These are phyloP conservation scores for Neonectria neomacrospora DNA, from an alignment of 2,329 filamentous ascomycete species.

Conservation along the genomic window DNA sequence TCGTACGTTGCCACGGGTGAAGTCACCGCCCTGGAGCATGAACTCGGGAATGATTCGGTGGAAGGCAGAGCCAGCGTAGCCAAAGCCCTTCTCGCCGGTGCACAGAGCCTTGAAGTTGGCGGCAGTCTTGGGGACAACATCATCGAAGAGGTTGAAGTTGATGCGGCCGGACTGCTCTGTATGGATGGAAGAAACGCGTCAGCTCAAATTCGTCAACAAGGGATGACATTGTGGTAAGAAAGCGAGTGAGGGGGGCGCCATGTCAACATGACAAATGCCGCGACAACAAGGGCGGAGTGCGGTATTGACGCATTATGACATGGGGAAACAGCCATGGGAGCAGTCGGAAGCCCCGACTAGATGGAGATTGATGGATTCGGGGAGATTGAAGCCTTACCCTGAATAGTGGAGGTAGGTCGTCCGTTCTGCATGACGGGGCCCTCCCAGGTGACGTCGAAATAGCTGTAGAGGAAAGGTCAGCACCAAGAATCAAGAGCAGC, in stretches of 20 bases:
- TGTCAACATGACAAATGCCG: slow-evolving; percentile 29
- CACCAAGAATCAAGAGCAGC: slow-evolving; percentile 1
- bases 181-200: slow-evolving; percentile 36
- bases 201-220: slow-evolving; percentile 26
- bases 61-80: slow-evolving; percentile 86
- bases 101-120: slow-evolving; percentile 88
- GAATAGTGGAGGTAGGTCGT: slow-evolving; percentile 63
- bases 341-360: not conserved
- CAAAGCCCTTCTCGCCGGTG: slow-evolving; percentile 83
- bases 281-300: not conserved
- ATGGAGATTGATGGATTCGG: slow-evolving; percentile 19
- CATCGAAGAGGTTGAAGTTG: slow-evolving; percentile 88
- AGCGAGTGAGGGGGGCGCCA: slow-evolving; percentile 4
- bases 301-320: not conserved
- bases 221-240: slow-evolving; percentile 1
- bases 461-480: slow-evolving; percentile 56
- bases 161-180: slow-evolving; percentile 81
- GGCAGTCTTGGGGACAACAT: slow-evolving; percentile 87
- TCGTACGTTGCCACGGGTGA: slow-evolving; percentile 90
- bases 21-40: slow-evolving; percentile 97
- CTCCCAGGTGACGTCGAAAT: slow-evolving; percentile 79
- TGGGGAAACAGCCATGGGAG: not conserved
- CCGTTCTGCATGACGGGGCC: slow-evolving; percentile 75
- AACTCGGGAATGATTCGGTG: slow-evolving; percentile 93
- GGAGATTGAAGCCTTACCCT: slow-evolving; percentile 63